Base-by-base conservation (phyloP, 768 basidiomycete species). In the Hydnomerulius pinastri region DNA sequence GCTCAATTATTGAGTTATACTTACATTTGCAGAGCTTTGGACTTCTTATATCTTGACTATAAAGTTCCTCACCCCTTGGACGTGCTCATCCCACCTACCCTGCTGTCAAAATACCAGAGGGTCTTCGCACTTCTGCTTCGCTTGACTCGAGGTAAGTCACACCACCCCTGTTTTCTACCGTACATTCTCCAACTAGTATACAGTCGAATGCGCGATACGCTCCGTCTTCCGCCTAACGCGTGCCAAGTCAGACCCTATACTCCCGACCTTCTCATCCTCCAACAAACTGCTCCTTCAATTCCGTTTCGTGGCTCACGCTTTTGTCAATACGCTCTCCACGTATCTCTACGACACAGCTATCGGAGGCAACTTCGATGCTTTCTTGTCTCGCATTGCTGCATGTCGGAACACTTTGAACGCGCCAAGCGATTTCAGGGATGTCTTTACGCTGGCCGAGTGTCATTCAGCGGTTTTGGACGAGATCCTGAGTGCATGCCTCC, bases 1-100 rank as follows among this genome's bases (percentile, higher is more conserved):
- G 40, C 43, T 41, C 37, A 47, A 15, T 17, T 2, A 4, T 23
- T 27, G 1, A 15, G 38, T 12, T 23, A 15, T 46, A n/a, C 21
- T 57, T 28, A 63, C 39, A 24, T 54, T 15, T 42, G 5, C 56
- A 91, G 90, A 65, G 92, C 93, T 6, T 66, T 96, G 36, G 93
- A 95, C 65, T 96, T 95, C 63, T 70, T 96, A 12, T 91, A 90
- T 62, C 84, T 96, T 73, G 84, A 92, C 56, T 96, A 96, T 67
- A 87, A 87, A 59, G 86, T 90, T n/a, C 90, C 92, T 2, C 76
- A 76, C n/a, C 81, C 91, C 0, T 71, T 96, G 32, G 81, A 84
- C 39, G 76, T 85, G 10, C 63, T 96, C 9, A 86, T 96, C 27
- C 82, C 90, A 2, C 73, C 80, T 1, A 75, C 80, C 4, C 78